Evolutionary conservation across 805 yeast species (phyloP), one percentile per base, ranked within the genome.

Genomic region (Clavispora carvajalis): DNA sequence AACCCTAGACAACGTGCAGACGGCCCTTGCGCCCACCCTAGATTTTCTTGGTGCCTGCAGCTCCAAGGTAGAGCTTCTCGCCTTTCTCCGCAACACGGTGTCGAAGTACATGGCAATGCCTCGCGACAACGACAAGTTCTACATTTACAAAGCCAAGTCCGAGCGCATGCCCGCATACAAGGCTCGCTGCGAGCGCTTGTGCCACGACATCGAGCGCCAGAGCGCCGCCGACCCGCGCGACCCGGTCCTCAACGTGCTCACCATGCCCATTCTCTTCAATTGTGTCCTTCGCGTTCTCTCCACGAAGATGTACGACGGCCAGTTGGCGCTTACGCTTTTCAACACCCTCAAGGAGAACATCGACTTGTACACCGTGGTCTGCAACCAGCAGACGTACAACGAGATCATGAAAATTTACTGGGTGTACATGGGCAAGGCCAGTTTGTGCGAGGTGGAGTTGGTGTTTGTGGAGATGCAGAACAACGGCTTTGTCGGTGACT

Each of bases 351-450:
- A 66, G 45, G 54, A 48, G 15, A 65, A 68, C 44, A 42, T 67
- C 25, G 48, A 51, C 11, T 44, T 65, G 18, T 65, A 65, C 49
- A 55, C 68, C 8, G 49, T 62, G 3, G 49, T 57, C 9, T 65
- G 71, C 50, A 65, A 65, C 49, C 73, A 69, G 48, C 62, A 56
- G 15, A 68, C 73, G 2, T 68, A 63, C 45, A 69, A 69, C 44
- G 67, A 67, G 45, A 51, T 69, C 5, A 45, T 69, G 33, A 56
- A 61, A 38, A 49, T 59, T 15, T 52, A 55, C 36, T 67, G 73
- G 73, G 53, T 67, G 1, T 68, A 50, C 47, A 52, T 51, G 36
- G 74, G 74, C 15, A 65, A 64, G 45, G 49, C 62, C 9, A 58
- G 57, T 36, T 45, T 68, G 19, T 59, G 59, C 41, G 62, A 58